A percentile compares a stretch with the other conserved stretches of the same genome.
Evolutionary conservation across 441 rosid genomes (phyloP).

Genomic region (Croton setiger): DNA sequence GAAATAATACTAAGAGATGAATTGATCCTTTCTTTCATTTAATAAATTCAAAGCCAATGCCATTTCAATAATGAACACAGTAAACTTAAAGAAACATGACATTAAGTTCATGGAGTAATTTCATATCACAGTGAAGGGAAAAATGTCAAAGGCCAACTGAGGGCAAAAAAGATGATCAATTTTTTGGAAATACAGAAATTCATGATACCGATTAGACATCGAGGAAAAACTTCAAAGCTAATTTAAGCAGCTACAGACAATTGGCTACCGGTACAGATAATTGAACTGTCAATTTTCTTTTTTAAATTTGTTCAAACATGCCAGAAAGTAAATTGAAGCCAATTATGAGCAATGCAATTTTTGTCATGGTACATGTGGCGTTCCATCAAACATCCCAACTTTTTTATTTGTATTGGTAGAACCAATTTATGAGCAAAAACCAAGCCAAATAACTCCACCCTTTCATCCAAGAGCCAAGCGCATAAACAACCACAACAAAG

Average conservation of each 20-base stretch:
- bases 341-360: too few species aligned
- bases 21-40: not conserved
- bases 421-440: too few species aligned
- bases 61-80: not conserved
- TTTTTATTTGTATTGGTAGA: too few species aligned
- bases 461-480: too few species aligned
- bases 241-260: not conserved
- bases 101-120: not conserved
- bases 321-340: too few species aligned
- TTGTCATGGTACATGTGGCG: too few species aligned
- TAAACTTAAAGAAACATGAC: conserved; percentile 4
- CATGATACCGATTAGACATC: not conserved
- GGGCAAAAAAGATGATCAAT: not conserved
- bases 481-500: too few species aligned
- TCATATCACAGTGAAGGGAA: not conserved
- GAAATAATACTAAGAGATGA: conserved; percentile 4
- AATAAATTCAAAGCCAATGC: not conserved
- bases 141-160: not conserved
- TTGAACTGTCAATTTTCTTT: not conserved
- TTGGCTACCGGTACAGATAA: not conserved
- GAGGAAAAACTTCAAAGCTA: not conserved
- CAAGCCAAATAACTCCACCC: too few species aligned
- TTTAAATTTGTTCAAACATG: too few species aligned
- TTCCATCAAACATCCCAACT: too few species aligned
- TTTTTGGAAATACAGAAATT: not conserved